Evolutionary conservation across 371 early-diverging fungal species (phyloP).

Genomic region (Mucor circinelloides): DNA sequence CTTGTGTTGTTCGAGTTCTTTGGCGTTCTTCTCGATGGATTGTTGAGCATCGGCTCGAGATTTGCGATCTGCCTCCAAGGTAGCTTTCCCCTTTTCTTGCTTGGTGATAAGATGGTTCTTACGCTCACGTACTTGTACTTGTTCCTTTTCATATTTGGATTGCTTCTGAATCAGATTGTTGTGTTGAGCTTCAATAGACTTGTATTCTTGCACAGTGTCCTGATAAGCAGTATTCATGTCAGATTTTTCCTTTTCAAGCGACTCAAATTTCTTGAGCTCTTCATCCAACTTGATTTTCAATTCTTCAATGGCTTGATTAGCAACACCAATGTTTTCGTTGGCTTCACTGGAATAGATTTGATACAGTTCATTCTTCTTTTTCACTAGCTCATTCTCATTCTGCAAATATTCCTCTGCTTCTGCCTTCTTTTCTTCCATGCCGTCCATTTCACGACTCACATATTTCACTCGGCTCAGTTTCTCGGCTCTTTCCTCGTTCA

Average conservation of each 20-base stretch:
- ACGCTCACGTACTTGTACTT: constrained; percentile 78
- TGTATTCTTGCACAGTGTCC: constrained; percentile 61
- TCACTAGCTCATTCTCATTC: constrained; percentile 78
- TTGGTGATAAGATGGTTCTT: constrained; percentile 78
- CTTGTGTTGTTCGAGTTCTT: constrained; percentile 54
- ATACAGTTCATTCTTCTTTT: constrained; percentile 75
- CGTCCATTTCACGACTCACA: constrained; percentile 80
- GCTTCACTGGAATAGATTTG: constrained; percentile 68
- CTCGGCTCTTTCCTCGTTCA: constrained; percentile 82
- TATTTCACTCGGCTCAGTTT: constrained; percentile 84
- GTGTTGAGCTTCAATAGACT: constrained; percentile 63
- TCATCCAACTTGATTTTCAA: constrained; percentile 55
- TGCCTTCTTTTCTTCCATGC: constrained; percentile 77
- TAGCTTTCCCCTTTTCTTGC: constrained; percentile 68
- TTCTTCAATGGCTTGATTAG: constrained; percentile 50
- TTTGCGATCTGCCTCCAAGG: constrained; percentile 61
- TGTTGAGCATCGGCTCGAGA: constrained; percentile 50
- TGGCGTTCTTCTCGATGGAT: constrained; percentile 57
- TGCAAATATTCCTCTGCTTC: constrained; percentile 84
- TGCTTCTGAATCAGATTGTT: constrained; percentile 62
- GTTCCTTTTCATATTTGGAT: constrained; percentile 75
- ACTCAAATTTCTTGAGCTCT: constrained; percentile 60
- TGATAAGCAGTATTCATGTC: constrained; percentile 60
- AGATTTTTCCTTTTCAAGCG: constrained; percentile 59
- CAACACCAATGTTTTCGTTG: constrained; percentile 45